A percentile compares a stretch with the other conserved stretches of the same genome.
Conservation (phyloP, 164 flowering plant species). For the Sextonia rubra region DNA sequence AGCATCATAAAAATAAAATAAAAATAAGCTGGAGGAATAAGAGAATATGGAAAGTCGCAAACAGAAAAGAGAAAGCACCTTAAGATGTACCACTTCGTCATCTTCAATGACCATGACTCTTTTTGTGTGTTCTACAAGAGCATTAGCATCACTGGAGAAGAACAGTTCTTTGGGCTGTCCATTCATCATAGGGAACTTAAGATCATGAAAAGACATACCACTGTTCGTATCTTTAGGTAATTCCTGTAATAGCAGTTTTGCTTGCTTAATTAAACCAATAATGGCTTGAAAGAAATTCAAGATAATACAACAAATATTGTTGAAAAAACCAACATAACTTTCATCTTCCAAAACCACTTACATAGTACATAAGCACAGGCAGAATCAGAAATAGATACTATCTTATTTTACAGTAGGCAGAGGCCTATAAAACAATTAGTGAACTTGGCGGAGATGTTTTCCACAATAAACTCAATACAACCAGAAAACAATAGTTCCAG, state of each 20-base stretch:
- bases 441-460: too few relatives aligned
- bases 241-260: constrained; percentile 41
- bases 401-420: too few relatives aligned
- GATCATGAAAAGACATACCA: constrained; percentile 56
- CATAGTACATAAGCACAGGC: background rate
- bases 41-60: too few relatives aligned
- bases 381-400: too few relatives aligned
- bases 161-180: constrained; percentile 80
- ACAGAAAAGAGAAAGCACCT: constrained; percentile 39
- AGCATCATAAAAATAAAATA: too few relatives aligned
- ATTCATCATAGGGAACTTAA: constrained; percentile 49
- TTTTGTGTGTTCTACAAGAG: constrained; percentile 92
- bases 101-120: constrained; percentile 92
- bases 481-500: too few relatives aligned
- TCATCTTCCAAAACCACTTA: background rate
- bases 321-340: background rate
- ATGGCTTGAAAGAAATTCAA: background rate
- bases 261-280: background rate
- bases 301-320: background rate
- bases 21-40: too few relatives aligned
- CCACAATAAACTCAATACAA: too few relatives aligned
- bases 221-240: constrained; percentile 29
- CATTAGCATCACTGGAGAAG: constrained; percentile 90
- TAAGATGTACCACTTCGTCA: constrained; percentile 91
- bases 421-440: too few relatives aligned